Evolutionary conservation across 768 basidiomycete species (phyloP).

Genomic region (Phlebiopsis flavidoalba): DNA sequence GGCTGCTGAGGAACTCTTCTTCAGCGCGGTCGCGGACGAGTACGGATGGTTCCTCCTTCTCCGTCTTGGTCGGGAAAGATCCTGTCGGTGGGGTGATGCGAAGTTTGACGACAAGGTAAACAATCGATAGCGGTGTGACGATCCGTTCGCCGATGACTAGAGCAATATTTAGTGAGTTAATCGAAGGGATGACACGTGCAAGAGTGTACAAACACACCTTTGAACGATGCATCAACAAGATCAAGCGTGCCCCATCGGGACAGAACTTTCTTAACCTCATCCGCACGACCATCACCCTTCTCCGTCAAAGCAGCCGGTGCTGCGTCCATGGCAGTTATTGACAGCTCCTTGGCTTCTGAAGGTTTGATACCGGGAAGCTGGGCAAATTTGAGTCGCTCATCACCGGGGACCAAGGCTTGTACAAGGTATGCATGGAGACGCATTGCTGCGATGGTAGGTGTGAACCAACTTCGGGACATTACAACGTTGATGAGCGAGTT

Average conservation of each 20-base stretch:
- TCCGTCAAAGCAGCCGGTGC: conserved; percentile 46
- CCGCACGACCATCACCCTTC: conserved; percentile 42
- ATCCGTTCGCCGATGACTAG: conserved; percentile 87
- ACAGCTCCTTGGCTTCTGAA: conserved; percentile 40
- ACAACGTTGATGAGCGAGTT: conserved; percentile 80
- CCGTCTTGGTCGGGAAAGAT: conserved; percentile 23
- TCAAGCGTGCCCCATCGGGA: conserved; percentile 73
- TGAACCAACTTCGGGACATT: conserved; percentile 84
- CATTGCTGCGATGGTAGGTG: conserved; percentile 73
- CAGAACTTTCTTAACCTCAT: conserved; percentile 59
- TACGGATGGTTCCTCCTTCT: conserved; percentile 32
- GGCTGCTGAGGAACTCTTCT: conserved; percentile 60
- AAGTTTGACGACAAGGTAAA: conserved; percentile 81
- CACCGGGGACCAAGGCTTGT: conserved; percentile 72
- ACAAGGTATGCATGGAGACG: conserved; percentile 77
- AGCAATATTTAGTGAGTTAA: neutral
- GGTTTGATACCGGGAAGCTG: conserved; percentile 75
- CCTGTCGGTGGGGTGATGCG: conserved; percentile 55
- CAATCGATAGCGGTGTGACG: conserved; percentile 84
- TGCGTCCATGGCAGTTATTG: conserved; percentile 35
- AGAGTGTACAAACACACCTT: conserved; percentile 47
- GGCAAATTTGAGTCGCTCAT: conserved; percentile 42
- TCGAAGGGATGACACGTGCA: neutral
- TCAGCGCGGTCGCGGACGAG: conserved; percentile 48
- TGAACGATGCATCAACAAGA: conserved; percentile 78